Evolutionary conservation across 331 rosid species (phyloP).

Genomic region (Malus hybrid): DNA sequence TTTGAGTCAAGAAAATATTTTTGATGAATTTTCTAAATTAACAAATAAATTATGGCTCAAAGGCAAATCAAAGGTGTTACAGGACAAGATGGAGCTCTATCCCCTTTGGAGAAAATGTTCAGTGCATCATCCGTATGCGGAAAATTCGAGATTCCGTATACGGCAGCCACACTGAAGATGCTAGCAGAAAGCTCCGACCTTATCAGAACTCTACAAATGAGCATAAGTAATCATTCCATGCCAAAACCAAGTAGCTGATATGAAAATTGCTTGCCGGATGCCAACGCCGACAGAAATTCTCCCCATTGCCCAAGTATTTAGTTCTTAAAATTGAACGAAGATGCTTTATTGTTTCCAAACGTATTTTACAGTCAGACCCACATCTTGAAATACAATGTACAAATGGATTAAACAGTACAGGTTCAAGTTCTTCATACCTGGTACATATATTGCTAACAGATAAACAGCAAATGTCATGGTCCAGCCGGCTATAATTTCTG

Average conservation of each 20-base stretch:
- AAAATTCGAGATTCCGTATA: too few relatives aligned
- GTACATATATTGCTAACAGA: slow-evolving; percentile 6
- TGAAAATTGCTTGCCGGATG: neutral
- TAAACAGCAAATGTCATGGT: slow-evolving; percentile 3
- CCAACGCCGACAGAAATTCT: neutral
- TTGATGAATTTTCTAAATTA: too few relatives aligned
- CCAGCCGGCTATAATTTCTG: slow-evolving; percentile 64
- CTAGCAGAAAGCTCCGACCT: neutral
- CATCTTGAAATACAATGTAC: slow-evolving; percentile 6
- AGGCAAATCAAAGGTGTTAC: too few relatives aligned
- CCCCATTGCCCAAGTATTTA: neutral
- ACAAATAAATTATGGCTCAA: too few relatives aligned
- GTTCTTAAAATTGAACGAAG: neutral
- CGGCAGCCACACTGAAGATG: neutral
- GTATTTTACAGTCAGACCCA: slow-evolving; percentile 8
- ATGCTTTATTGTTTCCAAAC: neutral
- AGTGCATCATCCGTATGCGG: too few relatives aligned
- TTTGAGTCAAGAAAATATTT: too few relatives aligned
- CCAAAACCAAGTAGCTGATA: neutral
- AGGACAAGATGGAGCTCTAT: too few relatives aligned
- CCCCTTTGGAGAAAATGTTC: too few relatives aligned
- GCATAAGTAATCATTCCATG: neutral
- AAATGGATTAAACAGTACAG: slow-evolving; percentile 8
- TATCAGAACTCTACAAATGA: neutral
- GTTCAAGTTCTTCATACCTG: slow-evolving; percentile 17